phyloP scores from a whole-genome alignment of 2,329 filamentous ascomycete genomes.

The Talaromyces atroroseus region DNA sequence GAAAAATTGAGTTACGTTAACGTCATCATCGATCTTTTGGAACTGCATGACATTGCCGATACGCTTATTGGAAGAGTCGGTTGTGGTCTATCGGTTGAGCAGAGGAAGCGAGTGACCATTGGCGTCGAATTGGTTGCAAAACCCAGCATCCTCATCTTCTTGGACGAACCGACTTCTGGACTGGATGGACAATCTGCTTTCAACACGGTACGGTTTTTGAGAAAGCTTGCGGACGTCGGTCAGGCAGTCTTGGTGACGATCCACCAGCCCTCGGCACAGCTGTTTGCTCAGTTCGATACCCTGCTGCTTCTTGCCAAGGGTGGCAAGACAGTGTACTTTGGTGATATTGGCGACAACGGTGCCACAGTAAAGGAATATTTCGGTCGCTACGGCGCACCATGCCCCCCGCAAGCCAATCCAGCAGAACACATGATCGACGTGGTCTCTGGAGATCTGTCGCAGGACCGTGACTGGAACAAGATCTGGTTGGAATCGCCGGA shows the following conservation, averaged over 20 bases:
- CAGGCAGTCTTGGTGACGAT: constrained; percentile 68
- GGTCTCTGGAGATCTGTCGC: constrained; percentile 45
- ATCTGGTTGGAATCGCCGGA: constrained; percentile 64
- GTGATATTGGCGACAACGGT: constrained; percentile 60
- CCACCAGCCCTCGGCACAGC: constrained; percentile 61
- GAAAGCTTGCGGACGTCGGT: constrained; percentile 59
- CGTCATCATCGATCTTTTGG: constrained; percentile 58
- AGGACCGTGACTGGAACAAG: constrained; percentile 62
- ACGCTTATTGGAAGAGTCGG: constrained; percentile 50
- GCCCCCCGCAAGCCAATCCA: constrained; percentile 56
- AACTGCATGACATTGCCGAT: constrained; percentile 59
- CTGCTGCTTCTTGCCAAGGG: constrained; percentile 61
- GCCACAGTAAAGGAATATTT: constrained; percentile 62
- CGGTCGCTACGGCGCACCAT: constrained; percentile 56
- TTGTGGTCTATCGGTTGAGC: constrained; percentile 54
- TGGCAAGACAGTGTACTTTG: constrained; percentile 68
- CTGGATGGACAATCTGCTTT: constrained; percentile 63
- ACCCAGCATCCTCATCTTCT: constrained; percentile 61
- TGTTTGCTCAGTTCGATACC: constrained; percentile 67
- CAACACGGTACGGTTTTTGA: constrained; percentile 61
- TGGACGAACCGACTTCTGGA: constrained; percentile 66
- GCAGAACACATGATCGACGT: constrained; percentile 54
- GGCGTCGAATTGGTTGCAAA: constrained; percentile 67
- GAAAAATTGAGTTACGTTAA: constrained; percentile 63
- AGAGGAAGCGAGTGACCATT: constrained; percentile 65